Evolutionary conservation across 140 eudicot species (phyloP).

Genomic region (Senecio squalidus): DNA sequence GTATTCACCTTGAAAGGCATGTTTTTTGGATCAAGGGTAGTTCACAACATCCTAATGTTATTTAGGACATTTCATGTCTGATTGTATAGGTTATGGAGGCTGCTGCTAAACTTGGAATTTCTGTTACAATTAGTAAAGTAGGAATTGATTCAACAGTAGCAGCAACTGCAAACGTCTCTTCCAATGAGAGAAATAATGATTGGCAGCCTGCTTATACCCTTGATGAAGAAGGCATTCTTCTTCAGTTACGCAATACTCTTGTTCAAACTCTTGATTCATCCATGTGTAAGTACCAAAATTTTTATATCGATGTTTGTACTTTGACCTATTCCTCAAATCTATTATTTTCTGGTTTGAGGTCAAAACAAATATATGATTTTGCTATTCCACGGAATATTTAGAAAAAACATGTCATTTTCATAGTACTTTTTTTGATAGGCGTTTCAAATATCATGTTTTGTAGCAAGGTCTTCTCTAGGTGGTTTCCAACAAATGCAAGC

Average conservation of each 20-base stretch:
- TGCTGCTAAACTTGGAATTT: slow-evolving; percentile 68
- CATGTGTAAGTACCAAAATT: slow-evolving; percentile 30
- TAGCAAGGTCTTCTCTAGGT: slow-evolving; percentile 55
- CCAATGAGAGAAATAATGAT: slow-evolving; percentile 55
- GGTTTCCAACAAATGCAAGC: slow-evolving; percentile 54
- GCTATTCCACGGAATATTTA: neutral
- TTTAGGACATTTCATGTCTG: slow-evolving; percentile 1
- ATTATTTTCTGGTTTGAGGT: slow-evolving; percentile 6
- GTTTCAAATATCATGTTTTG: slow-evolving; percentile 16
- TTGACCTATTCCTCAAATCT: neutral
- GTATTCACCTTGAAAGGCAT: neutral
- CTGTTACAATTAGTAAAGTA: slow-evolving; percentile 61
- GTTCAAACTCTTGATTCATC: slow-evolving; percentile 74
- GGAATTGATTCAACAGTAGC: slow-evolving; percentile 50
- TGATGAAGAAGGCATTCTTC: slow-evolving; percentile 83
- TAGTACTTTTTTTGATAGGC: neutral
- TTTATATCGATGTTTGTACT: neutral
- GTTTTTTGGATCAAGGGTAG: neutral
- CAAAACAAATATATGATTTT: neutral
- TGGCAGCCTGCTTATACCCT: slow-evolving; percentile 79
- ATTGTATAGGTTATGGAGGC: slow-evolving; percentile 76
- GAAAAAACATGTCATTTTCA: neutral
- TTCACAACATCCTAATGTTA: neutral
- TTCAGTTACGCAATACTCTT: slow-evolving; percentile 72
- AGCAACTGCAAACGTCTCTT: slow-evolving; percentile 37